Evolutionary conservation across 139 green algal species (phyloP).

Genomic region (Coelastrella sp.): DNA sequence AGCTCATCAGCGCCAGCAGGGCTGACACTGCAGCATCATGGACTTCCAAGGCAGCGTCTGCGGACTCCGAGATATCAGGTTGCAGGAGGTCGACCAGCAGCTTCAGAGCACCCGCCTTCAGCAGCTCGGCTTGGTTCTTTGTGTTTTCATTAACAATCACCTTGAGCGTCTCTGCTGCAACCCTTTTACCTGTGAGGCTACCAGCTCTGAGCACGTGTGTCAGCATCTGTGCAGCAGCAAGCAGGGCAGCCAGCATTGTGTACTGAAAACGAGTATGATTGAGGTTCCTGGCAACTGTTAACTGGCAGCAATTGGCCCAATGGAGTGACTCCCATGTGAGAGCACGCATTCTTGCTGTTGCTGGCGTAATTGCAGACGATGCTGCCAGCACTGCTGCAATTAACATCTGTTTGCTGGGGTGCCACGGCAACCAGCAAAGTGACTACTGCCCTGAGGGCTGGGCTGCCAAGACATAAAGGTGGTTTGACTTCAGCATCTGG

Average conservation of each 20-base stretch:
- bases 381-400: too few relatives aligned
- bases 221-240: slow-evolving; percentile 29
- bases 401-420: too few relatives aligned
- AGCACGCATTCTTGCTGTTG: too few relatives aligned
- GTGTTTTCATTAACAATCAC: neutral
- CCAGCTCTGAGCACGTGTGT: neutral
- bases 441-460: too few relatives aligned
- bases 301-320: neutral
- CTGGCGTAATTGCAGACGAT: too few relatives aligned
- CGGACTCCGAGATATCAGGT: neutral
- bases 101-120: neutral
- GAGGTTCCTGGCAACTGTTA: neutral
- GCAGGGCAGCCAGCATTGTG: neutral
- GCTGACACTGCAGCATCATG: neutral
- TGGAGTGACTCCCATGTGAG: too few relatives aligned
- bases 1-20: neutral
- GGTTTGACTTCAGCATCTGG: too few relatives aligned
- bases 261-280: neutral
- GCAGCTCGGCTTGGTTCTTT: neutral
- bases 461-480: too few relatives aligned
- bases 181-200: neutral
- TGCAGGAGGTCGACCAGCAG: neutral
- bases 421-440: too few relatives aligned
- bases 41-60: neutral
- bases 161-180: neutral